Percentiles rank a stretch among this genome's conserved stretches.
Evolutionary conservation across 2,329 filamentous ascomycete species (phyloP).

Genomic region (Colletotrichum paranaense): DNA sequence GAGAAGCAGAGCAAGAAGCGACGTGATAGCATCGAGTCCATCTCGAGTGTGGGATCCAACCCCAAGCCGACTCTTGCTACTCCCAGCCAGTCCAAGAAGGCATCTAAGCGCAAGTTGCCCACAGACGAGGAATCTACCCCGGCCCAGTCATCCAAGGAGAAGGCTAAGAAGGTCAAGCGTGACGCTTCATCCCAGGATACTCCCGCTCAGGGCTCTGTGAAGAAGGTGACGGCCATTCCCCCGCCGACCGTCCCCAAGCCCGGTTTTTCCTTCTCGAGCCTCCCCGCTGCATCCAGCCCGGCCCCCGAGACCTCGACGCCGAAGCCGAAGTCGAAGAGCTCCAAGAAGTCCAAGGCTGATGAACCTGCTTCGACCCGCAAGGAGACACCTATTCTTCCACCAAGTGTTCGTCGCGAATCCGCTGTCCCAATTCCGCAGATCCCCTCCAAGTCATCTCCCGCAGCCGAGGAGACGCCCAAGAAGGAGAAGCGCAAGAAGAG

Average conservation of each 20-base stretch:
- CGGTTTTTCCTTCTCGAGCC: constrained; percentile 34
- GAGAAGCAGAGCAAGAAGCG: constrained; percentile 50
- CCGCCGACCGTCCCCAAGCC: constrained; percentile 45
- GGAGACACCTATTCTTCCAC: constrained; percentile 43
- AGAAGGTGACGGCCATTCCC: constrained; percentile 47
- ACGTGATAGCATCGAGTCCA: constrained; percentile 34
- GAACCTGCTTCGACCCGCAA: constrained; percentile 36
- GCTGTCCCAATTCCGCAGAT: constrained; percentile 19
- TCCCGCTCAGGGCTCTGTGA: constrained; percentile 30
- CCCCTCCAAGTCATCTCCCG: constrained; percentile 4
- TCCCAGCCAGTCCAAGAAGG: constrained; percentile 28
- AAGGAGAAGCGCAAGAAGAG: constrained; percentile 40
- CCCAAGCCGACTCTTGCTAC: constrained; percentile 11
- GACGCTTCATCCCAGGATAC: constrained; percentile 36
- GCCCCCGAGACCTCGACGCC: constrained; percentile 40
- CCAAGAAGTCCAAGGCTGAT: constrained; percentile 44
- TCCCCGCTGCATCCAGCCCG: constrained; percentile 36
- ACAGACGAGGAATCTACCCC: constrained; percentile 50
- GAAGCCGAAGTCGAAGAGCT: constrained; percentile 41
- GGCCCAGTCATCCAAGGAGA: constrained; percentile 49
- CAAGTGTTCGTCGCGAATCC: constrained; percentile 22
- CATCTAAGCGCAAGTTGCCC: constrained; percentile 36
- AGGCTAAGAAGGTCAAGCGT: constrained; percentile 51
- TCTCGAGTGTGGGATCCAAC: constrained; percentile 26
- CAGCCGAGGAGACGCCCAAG: constrained; percentile 33